Evolutionary conservation across 768 basidiomycete species (phyloP).

Genomic region (Serendipita vermifera): DNA sequence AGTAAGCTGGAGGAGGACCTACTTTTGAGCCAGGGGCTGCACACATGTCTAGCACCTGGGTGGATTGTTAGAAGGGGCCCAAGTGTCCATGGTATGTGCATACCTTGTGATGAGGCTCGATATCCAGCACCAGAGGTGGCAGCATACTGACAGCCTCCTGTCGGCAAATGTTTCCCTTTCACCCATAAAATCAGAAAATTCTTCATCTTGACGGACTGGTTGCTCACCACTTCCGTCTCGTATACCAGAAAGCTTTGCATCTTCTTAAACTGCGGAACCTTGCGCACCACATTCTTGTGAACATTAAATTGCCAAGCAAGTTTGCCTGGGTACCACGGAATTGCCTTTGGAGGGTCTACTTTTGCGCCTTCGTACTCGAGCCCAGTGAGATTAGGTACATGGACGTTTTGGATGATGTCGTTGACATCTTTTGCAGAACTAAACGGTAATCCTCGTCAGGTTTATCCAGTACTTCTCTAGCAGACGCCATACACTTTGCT

Average conservation of each 20-base stretch:
- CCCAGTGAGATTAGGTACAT: slow-evolving; percentile 63
- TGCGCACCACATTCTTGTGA: slow-evolving; percentile 75
- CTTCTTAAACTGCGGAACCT: slow-evolving; percentile 77
- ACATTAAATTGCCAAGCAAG: slow-evolving; percentile 95
- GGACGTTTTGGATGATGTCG: slow-evolving; percentile 56
- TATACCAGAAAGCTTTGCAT: slow-evolving; percentile 95
- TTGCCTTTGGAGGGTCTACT: slow-evolving; percentile 66
- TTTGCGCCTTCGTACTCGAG: slow-evolving; percentile 62
- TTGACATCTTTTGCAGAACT: slow-evolving; percentile 67
- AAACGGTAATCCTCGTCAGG: slow-evolving; percentile 12
- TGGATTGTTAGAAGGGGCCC: not conserved
- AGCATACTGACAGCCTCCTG: slow-evolving; percentile 99
- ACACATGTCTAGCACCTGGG: slow-evolving; percentile 91
- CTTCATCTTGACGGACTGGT: slow-evolving; percentile 40
- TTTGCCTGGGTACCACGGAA: slow-evolving; percentile 85
- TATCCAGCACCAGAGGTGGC: slow-evolving; percentile 89
- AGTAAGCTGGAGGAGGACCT: not conserved
- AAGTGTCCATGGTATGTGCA: slow-evolving; percentile 19
- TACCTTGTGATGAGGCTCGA: slow-evolving; percentile 81
- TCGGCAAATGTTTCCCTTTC: slow-evolving; percentile 83
- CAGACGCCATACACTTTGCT: slow-evolving; percentile 54
- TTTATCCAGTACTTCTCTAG: slow-evolving; percentile 11
- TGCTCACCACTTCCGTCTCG: slow-evolving; percentile 95
- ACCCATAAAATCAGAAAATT: not conserved
- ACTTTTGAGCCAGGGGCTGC: slow-evolving; percentile 97